Conservation (phyloP, 2,329 filamentous ascomycete genomes). For the Claviceps pazoutovae region DNA sequence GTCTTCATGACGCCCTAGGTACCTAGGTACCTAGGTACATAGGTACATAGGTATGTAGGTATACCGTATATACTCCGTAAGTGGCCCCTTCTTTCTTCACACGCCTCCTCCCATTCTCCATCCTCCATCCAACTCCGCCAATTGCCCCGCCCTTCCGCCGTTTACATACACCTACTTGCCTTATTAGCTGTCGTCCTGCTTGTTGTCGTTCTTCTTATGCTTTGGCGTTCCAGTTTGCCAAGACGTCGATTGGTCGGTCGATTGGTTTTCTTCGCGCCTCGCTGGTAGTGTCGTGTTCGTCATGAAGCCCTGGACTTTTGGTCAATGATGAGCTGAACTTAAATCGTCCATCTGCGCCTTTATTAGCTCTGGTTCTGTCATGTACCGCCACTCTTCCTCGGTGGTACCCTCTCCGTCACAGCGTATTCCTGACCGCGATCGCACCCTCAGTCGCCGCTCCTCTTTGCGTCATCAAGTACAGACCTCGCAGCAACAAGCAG, state of each 20-base stretch:
- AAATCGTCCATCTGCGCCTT: not conserved
- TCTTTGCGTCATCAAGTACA: conserved; percentile 1
- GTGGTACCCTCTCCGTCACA: conserved; percentile 8
- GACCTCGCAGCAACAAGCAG: conserved; percentile 7
- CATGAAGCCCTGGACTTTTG: conserved; percentile 2
- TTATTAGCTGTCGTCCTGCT: not conserved
- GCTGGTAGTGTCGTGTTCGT: not conserved
- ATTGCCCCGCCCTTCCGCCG: not conserved
- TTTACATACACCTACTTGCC: not conserved
- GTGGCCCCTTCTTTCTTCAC: not conserved
- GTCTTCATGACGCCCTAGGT: no score
- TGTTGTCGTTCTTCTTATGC: not conserved
- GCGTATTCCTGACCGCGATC: conserved; percentile 9
- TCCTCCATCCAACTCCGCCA: not conserved
- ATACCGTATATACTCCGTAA: no score
- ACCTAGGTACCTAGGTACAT: no score
- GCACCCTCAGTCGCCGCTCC: conserved; percentile 4
- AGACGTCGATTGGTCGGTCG: not conserved
- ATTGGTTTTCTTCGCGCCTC: not conserved
- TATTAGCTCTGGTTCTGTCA: conserved; percentile 15
- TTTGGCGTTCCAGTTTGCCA: not conserved
- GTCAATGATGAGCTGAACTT: conserved; percentile 5
- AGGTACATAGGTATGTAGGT: no score
- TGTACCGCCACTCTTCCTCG: conserved; percentile 15
- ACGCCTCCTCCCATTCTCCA: not conserved